Conservation (phyloP, 192 early-diverging fungal species). For the Coemansia sp. region DNA sequence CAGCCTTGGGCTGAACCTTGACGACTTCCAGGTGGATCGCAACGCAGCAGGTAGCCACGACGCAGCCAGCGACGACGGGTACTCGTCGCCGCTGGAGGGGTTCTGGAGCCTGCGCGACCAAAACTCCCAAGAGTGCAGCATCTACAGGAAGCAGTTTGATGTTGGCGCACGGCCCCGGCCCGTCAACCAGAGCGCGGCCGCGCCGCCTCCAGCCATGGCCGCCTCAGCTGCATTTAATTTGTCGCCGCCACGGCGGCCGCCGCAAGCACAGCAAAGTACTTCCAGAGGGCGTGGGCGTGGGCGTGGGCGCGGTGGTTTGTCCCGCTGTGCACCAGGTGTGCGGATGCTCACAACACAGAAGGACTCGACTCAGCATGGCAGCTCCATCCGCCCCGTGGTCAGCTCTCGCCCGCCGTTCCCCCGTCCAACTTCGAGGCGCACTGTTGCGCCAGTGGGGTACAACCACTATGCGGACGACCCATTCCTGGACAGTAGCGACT, state of each 20-base stretch:
- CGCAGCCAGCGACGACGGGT: conserved; percentile 17
- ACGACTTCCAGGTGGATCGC: background rate
- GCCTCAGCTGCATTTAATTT: too few relatives aligned
- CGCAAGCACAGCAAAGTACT: too few relatives aligned
- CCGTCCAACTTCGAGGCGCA: background rate
- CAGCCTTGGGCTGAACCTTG: too few relatives aligned
- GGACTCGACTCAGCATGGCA: background rate
- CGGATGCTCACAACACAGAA: too few relatives aligned
- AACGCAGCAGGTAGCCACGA: background rate
- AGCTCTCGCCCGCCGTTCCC: background rate
- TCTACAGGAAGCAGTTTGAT: conserved; percentile 44
- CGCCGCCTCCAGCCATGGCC: too few relatives aligned
- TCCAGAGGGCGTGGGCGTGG: too few relatives aligned
- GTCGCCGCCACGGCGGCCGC: too few relatives aligned
- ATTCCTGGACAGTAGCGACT: conserved; percentile 19
- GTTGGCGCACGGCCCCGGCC: background rate
- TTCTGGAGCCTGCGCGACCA: conserved; percentile 35
- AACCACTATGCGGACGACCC: conserved; percentile 47
- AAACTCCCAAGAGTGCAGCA: conserved; percentile 5
- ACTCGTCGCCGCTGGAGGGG: conserved; percentile 44
- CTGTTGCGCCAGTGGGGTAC: conserved; percentile 4
- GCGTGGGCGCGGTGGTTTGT: too few relatives aligned
- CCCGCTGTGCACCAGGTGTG: too few relatives aligned
- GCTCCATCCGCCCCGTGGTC: conserved; percentile 10
- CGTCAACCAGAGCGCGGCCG: background rate